Conservation (phyloP, 306 rosid species). For the Dryas alaskensis region DNA sequence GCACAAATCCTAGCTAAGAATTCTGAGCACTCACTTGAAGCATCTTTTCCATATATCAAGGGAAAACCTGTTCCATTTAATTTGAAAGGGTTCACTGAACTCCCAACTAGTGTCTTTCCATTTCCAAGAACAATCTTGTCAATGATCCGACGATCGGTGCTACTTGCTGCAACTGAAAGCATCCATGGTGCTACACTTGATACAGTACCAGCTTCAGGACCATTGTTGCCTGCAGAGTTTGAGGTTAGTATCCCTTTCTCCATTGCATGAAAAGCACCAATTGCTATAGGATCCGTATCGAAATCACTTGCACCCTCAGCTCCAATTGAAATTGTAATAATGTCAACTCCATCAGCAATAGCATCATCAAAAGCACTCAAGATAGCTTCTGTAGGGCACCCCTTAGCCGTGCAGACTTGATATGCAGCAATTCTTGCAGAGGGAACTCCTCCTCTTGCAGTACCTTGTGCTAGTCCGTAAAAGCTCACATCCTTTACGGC, state of each 20-base stretch:
- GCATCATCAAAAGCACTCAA: slow-evolving; percentile 14
- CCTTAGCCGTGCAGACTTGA: not conserved
- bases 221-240: too few relatives aligned
- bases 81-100: not conserved
- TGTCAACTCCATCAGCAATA: slow-evolving; percentile 11
- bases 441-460: not conserved
- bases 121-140: not conserved
- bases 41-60: not conserved
- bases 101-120: not conserved
- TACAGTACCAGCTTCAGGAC: not conserved
- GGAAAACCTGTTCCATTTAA: not conserved
- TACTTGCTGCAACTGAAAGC: not conserved
- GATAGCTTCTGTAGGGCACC: not conserved
- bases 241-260: too few relatives aligned
- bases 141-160: not conserved
- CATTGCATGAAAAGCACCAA: too few relatives aligned
- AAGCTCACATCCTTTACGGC: not conserved
- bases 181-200: not conserved
- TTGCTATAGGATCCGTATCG: not conserved
- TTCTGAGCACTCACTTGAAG: not conserved
- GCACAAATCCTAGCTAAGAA: not conserved
- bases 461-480: slow-evolving; percentile 3
- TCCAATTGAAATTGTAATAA: not conserved
- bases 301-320: not conserved
- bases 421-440: not conserved